Evolutionary conservation across 768 basidiomycete genomes (phyloP), one percentile per base, ranked within the genome.

Genomic region (Psilocybe subaeruginosa): DNA sequence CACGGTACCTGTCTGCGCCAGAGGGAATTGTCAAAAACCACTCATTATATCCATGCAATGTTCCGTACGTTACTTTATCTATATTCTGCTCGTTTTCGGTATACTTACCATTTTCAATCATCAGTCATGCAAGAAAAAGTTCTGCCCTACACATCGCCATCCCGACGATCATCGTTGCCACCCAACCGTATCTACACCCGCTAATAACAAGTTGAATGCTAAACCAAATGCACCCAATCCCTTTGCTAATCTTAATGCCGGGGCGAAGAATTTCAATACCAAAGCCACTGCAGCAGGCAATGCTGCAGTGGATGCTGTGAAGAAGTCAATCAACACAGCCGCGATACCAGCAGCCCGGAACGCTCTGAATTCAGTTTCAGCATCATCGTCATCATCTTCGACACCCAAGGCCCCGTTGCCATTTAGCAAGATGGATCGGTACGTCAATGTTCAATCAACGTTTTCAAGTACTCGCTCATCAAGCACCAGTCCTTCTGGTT

Each of bases 141-240:
- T 87, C 70, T 95, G 93, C 70, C 82, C 90, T 0, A 75, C 84
- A 29, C 93, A 95, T 69, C 90, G 93, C 47, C 92, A 92, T 73
- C 88, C 92, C 8, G 77, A 78, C 45, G 88, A 91, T 65, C 93
- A 95, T 63, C 78, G 60, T 55, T 93, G 92, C 53, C 60, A 45
- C 29, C 8, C 61, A n/a, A 29, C 69, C 14, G 17, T 71, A 17
- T 35, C 67, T 8, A 35, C 61, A 35, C 46, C 66, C 52, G 62
- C 64, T 52, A 46, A 60, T 31, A 64, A 55, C 23, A 69, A 67
- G 35, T 41, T 59, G 55, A 55, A 56, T 69, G 33, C 49, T 17
- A 69, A 65, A 33, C 41, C 61, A 56, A 56, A 59, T 69, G 31
- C 49, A 57, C 58, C 54, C 52, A 66, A 55, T 45, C 58, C 59